Base-by-base conservation (phyloP, 2,329 filamentous ascomycete species). In the Hypoxylon sp. region DNA sequence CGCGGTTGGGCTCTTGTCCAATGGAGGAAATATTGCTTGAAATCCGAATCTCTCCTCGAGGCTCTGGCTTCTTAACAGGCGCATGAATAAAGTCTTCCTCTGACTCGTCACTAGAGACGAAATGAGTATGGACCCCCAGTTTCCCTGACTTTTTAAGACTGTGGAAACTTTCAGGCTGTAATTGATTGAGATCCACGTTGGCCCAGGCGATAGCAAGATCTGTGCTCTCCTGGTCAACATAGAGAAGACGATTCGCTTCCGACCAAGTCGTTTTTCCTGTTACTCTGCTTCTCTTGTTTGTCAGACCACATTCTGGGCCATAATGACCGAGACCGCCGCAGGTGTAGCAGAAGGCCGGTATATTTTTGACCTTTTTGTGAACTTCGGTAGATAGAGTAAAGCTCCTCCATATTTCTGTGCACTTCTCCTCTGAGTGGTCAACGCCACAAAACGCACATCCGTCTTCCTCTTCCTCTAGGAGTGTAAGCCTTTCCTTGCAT, bases 381-480 rank as follows among this genome's bases (percentile, higher is more conserved):
- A 79, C 74, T 9, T 79, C 58, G 3, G 48, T 73, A 13, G 80
- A 77, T 1, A 82, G 82, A 11, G 80, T 77, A 75, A 86, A 90
- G 17, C 84, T 88, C 63, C 85, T 83, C 89, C 89, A 93, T 24
- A 90, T 80, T 52, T 84, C 81, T 59, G 86, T 84, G 76, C 91
- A 93, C 2, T 85, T 79, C 11, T 81, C 76, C 74, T 93, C 91
- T 8, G 84, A 72, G 73, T 94, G 91, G 8, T 84, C 81, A 5
- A 84, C 84, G 42, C 80, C 80, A 77, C 91, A 94, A 35, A 89
- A 81, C 10, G 87, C 86, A 76, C 91, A 94, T 2, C 85, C 84
- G 51, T 85, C 80, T 22, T 84, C 83, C 61, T 90, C 88, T 14
- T 83, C 83, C 68, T 84, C 84, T 14, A 84, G 80, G 55, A 85